Evolutionary conservation across 2,329 filamentous ascomycete species (phyloP), one percentile per base, ranked within the genome.

Genomic region (Fragosphaeria purpurea): DNA sequence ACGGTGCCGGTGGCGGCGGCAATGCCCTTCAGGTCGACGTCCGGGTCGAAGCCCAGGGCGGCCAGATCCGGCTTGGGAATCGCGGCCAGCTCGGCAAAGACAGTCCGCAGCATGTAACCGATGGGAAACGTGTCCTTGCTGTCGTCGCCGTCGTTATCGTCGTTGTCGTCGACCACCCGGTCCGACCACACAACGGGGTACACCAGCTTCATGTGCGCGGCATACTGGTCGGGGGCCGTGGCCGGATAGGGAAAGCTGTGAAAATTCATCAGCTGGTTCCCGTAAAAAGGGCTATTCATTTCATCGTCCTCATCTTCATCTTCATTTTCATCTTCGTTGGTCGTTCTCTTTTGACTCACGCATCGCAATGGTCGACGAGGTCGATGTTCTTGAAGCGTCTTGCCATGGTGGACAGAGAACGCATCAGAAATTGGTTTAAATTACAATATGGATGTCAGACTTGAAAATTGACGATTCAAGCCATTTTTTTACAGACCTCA

Each of bases 221-320:
- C 68, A 64, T 84, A 80, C 47, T 71, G 70, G 52, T 75, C 63
- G 8, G 79, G 75, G 56, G 83, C 71, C 50, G 72, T 73, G 50
- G 83, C 74, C 50, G 77, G 74, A 67, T 94, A 88, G 1, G 89
- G 89, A 61, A 95, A 95, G 61, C 86, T 91, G 47, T 37, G 35
- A 37, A 37, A 37, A 37, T 11, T 37, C 35, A 22, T 22, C 22
- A 22, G 22, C 22, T 22, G 22, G 22, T 22, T 22, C 35, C 7
- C 35, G 35, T 37, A 11, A 2, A 4, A 7, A 37, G 35, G 11
- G 35, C 22, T 3, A 22, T 22, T 22, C 22, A 22, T 22, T 22
- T 22, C 22, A 22, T 22, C 22, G 22, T 22, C 22, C 3, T 22
- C 22, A 22, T 22, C 22, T 22, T 22, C 22, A 22, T 22, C 22